Conservation (phyloP, 192 early-diverging fungal genomes). For the Lunasporangiospora selenospora region DNA sequence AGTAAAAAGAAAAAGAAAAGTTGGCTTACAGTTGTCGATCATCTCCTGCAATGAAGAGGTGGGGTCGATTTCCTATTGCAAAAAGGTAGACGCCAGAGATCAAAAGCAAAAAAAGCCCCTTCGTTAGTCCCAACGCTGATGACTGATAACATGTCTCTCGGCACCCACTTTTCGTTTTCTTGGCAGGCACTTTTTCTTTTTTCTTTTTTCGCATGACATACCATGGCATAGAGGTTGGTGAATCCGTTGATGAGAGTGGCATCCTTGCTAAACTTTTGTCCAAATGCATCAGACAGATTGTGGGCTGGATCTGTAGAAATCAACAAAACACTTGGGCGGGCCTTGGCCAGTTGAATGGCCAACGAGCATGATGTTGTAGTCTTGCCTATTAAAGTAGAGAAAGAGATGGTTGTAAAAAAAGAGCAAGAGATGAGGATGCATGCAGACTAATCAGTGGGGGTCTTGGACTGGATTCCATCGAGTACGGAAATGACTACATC, state of each 20-base stretch:
- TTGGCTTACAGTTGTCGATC: conserved; percentile 84
- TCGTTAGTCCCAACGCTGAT: too few species aligned
- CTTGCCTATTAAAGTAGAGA: conserved; percentile 64
- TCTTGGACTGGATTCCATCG: too few species aligned
- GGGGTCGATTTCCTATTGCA: conserved; percentile 96
- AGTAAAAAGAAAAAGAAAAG: conserved; percentile 8
- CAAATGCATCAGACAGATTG: conserved; percentile 98
- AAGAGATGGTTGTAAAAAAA: background rate
- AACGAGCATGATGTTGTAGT: conserved; percentile 85
- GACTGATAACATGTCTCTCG: background rate
- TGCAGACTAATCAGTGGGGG: too few species aligned
- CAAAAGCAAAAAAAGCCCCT: too few species aligned
- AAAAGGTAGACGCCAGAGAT: too few species aligned
- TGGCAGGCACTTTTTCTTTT: background rate
- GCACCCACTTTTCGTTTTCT: background rate
- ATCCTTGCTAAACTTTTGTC: conserved; percentile 98
- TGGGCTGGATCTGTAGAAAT: conserved; percentile 99
- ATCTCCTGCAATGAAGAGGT: conserved; percentile 98
- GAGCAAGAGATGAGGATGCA: background rate
- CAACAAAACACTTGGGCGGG: conserved; percentile 91
- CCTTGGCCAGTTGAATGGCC: conserved; percentile 90
- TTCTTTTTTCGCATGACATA: conserved; percentile 12
- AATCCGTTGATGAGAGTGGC: conserved; percentile 96
- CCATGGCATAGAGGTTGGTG: conserved; percentile 96
- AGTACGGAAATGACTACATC: too few species aligned